These are phyloP conservation scores for Babesia sp. DNA, from an alignment of 169 alveolate species.

Conservation along the genomic window DNA sequence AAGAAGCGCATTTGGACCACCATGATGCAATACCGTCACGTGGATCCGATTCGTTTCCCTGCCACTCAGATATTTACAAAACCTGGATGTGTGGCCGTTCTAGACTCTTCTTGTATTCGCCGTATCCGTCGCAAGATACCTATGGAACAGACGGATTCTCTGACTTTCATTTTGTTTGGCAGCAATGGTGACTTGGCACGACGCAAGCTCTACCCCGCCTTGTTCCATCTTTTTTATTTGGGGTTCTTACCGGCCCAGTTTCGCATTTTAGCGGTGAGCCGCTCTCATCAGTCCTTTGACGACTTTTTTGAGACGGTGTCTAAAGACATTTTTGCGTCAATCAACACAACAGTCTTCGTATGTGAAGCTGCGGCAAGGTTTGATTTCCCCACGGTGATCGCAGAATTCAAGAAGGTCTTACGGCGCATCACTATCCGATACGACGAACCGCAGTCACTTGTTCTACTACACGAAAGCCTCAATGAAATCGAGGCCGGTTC, in stretches of 20 bases:
- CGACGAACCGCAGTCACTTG: slow-evolving; percentile 36
- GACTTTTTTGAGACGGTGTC: slow-evolving; percentile 57
- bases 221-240: slow-evolving; percentile 62
- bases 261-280: slow-evolving; percentile 51
- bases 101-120: slow-evolving; percentile 60
- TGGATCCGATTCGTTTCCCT: slow-evolving; percentile 66
- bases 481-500: slow-evolving; percentile 54
- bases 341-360: slow-evolving; percentile 55
- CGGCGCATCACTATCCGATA: slow-evolving; percentile 34
- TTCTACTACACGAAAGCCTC: slow-evolving; percentile 13
- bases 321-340: slow-evolving; percentile 64
- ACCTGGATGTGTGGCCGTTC: slow-evolving; percentile 67
- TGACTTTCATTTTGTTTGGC: slow-evolving; percentile 60
- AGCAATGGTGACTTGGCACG: slow-evolving; percentile 65
- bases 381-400: slow-evolving; percentile 66
- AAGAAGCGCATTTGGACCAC: slow-evolving; percentile 68
- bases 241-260: slow-evolving; percentile 65
- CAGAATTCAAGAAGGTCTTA: slow-evolving; percentile 54
- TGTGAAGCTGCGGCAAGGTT: slow-evolving; percentile 59
- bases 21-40: slow-evolving; percentile 64
- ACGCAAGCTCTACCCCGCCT: slow-evolving; percentile 58
- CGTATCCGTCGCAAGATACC: slow-evolving; percentile 53
- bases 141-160: slow-evolving; percentile 42
- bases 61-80: slow-evolving; percentile 69
- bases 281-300: slow-evolving; percentile 50